Evolutionary conservation across 106 monocot genomes (phyloP), one percentile per base, ranked within the genome.

Genomic region (Narthecium ossifragum): DNA sequence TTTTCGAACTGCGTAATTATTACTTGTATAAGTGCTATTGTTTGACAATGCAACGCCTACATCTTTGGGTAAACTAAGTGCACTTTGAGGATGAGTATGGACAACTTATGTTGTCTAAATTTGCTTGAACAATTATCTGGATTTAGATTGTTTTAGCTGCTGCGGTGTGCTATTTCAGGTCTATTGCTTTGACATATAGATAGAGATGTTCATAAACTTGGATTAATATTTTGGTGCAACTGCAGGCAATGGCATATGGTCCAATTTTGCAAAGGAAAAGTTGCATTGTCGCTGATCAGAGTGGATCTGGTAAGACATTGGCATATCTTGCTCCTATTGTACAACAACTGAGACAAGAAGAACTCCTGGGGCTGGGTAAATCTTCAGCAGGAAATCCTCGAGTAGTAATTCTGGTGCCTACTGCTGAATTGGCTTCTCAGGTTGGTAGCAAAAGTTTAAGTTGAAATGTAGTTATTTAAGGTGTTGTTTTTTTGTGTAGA

Each of bases 361-460:
- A 99, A 78, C 37, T 80, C 31, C 27, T 62, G 6, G 98, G 82
- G 28, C 32, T 85, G 25, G 50, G 63, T 34, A 75, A 70, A 80
- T 73, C 89, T 23, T 77, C 53, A 22, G 34, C 87, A 22, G 60
- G 60, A 39, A 81, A 72, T 57, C 98, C 91, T 26, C 64, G 87
- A 68, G 74, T 85, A 31, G 50, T 99, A 24, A 68, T 91, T 63
- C 64, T 99, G 39, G 73, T 85, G 49, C 91, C 98, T n/a, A 99
- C 98, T 62, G 81, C 98, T 59, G 98, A 99, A 68, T 64, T 98
- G 49, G 91, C 98, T 70, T 76, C 90, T 61, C 98, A 99, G 90
- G 96, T 96, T 55, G 12, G 80, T 65, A 46, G 18, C n/a, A n/a
- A n/a, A n/a, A n/a, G n/a, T n/a, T n/a, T n/a, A n/a, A n/a, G n/a